Base-by-base conservation (phyloP, 768 basidiomycete species). In the Cystofilobasidium bisporidii region DNA sequence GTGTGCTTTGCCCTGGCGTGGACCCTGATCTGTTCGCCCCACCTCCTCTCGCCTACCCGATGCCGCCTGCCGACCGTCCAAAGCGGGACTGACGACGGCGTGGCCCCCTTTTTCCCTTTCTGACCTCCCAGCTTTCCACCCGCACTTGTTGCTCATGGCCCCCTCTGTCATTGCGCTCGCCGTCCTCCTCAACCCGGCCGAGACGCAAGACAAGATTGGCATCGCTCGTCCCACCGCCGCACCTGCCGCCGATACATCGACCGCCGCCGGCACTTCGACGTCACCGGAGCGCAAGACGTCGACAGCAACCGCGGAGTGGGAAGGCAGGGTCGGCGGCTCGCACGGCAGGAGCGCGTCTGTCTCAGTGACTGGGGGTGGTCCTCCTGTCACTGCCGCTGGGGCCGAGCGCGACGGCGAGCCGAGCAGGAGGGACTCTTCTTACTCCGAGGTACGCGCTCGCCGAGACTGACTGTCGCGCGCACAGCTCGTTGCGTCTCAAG, bases 1-100 rank as follows among this genome's bases (percentile, higher is more conserved):
- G 43, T 65, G 36, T 26, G 57, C 30, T 69, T 64, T 36, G 50
- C 63, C 57, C 32, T 69, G 33, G 32, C 38, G 17, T 69, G 68
- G 68, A 41, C 50, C 0, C 40, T 69, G 36, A 47, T 69, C 47
- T 40, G 68, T 69, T 12, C 45, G 67, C 58, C 24, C 15, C n/a
- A 1, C 32, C 30, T 3, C 30, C n/a, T 62, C 61, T 14, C 45
- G 30, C 45, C 36, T 22, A 32, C 61, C 15, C n/a, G 40, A 5
- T 2, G 26, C 4, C 53, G 22, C 28, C 56, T 57, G 18, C 28
- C 8, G 56, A 12, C 48, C 12, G 10, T 57, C 56, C 6, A 18
- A 57, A 12, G 32, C 14, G 58, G n/a, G n/a, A 55, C 6, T 6
- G 26, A 15, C 38, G 33, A 36, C 24, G 41, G 15, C 40, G 24